Percentiles rank a stretch among this genome's conserved stretches.
Conservation (phyloP, 2,329 filamentous ascomycete genomes). For the Aspergillus persii region DNA sequence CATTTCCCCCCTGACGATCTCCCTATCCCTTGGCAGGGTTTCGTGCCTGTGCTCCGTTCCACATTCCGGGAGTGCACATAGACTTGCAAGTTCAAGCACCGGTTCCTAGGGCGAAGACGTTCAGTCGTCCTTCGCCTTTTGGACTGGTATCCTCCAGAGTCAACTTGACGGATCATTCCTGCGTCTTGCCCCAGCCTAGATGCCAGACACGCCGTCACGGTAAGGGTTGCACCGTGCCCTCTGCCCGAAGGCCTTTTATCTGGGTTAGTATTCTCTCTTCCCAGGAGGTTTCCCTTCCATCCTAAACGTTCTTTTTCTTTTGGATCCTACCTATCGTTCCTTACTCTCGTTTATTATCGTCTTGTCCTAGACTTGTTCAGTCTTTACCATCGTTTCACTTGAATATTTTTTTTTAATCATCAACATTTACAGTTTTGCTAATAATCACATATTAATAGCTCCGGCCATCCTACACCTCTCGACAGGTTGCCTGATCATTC, state of each 20-base stretch:
- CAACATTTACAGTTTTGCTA: slow-evolving; percentile 25
- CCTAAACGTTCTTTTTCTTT: slow-evolving; percentile 10
- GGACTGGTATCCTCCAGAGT: slow-evolving; percentile 36
- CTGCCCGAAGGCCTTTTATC: slow-evolving; percentile 39
- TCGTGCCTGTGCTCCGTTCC: slow-evolving; percentile 36
- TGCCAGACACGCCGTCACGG: slow-evolving; percentile 44
- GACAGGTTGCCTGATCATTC: slow-evolving; percentile 25
- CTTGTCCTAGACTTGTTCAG: slow-evolving; percentile 8
- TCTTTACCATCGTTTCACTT: slow-evolving; percentile 11
- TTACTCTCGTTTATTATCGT: slow-evolving; percentile 13
- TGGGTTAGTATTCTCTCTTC: slow-evolving; percentile 40
- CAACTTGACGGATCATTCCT: slow-evolving; percentile 42
- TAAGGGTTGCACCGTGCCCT: slow-evolving; percentile 44
- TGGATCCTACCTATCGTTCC: slow-evolving; percentile 11
- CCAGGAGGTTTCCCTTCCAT: slow-evolving; percentile 24
- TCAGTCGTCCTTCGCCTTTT: slow-evolving; percentile 46
- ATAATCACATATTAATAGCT: slow-evolving; percentile 34
- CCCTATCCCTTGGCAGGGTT: slow-evolving; percentile 40
- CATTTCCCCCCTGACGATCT: slow-evolving; percentile 36
- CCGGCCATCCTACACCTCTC: slow-evolving; percentile 26
- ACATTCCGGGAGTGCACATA: slow-evolving; percentile 39
- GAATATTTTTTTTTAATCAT: slow-evolving; percentile 17
- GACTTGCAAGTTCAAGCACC: slow-evolving; percentile 29
- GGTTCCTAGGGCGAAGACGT: slow-evolving; percentile 46
- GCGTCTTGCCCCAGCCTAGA: slow-evolving; percentile 39